A percentile compares a stretch with the other conserved stretches of the same genome.
These are phyloP conservation scores for Xylariaceae sp. DNA, from an alignment of 2,329 filamentous ascomycete species.

Conservation along the genomic window DNA sequence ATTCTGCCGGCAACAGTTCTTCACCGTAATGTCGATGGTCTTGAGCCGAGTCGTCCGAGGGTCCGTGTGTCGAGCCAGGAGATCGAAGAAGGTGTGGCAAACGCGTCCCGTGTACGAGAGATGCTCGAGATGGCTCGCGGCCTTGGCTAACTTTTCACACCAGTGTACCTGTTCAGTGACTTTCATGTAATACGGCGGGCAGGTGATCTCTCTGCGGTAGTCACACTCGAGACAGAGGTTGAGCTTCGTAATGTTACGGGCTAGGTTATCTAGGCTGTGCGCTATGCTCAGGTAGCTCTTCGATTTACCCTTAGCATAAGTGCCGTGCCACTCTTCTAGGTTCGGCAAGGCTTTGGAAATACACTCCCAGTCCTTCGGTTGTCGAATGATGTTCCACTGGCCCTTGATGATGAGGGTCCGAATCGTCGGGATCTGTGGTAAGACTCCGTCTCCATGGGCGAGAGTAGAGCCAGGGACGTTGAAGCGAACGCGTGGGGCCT, in stretches of 20 bases:
- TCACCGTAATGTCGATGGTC: slow-evolving; percentile 66
- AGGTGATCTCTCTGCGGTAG: slow-evolving; percentile 59
- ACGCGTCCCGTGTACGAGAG: slow-evolving; percentile 68
- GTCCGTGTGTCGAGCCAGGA: slow-evolving; percentile 46
- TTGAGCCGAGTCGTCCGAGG: slow-evolving; percentile 49
- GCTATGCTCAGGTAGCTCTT: slow-evolving; percentile 69
- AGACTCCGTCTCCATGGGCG: slow-evolving; percentile 30
- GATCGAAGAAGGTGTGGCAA: slow-evolving; percentile 63
- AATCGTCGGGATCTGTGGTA: slow-evolving; percentile 50
- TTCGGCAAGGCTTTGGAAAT: slow-evolving; percentile 60
- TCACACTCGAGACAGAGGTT: slow-evolving; percentile 68
- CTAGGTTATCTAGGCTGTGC: slow-evolving; percentile 54
- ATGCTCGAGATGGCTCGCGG: slow-evolving; percentile 59
- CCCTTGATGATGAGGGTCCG: slow-evolving; percentile 67
- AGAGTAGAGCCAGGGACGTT: slow-evolving; percentile 23
- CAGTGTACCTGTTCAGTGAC: slow-evolving; percentile 57
- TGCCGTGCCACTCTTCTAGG: slow-evolving; percentile 58
- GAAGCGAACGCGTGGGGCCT: slow-evolving; percentile 65
- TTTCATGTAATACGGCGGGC: slow-evolving; percentile 57
- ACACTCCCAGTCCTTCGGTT: slow-evolving; percentile 55
- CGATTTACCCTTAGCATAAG: slow-evolving; percentile 65
- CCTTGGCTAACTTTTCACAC: slow-evolving; percentile 57
- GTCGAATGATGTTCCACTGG: slow-evolving; percentile 70
- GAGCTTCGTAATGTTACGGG: slow-evolving; percentile 54
- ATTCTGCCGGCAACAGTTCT: slow-evolving; percentile 63